Conservation (phyloP, 169 alveolate species). For the Cryptosporidium bovis region DNA sequence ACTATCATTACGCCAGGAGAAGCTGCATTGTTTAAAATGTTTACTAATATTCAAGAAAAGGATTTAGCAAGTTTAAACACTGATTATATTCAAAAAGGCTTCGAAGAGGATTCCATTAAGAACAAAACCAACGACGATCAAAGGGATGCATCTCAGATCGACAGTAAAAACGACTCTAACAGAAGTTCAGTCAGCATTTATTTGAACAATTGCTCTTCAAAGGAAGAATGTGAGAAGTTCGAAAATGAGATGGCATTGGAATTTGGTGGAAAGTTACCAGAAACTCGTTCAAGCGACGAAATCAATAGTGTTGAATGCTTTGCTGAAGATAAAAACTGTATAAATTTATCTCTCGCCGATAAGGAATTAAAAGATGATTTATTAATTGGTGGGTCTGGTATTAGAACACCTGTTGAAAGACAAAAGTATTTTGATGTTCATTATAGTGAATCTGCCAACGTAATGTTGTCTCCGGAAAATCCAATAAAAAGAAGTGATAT, state of each 20-base stretch:
- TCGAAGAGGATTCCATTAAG: slow-evolving; percentile 28
- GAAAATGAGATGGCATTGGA: neutral
- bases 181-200: too few species aligned
- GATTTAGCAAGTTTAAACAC: neutral
- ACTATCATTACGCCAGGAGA: slow-evolving; percentile 72
- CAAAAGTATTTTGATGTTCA: neutral
- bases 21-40: slow-evolving; percentile 66
- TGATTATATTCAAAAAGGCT: neutral
- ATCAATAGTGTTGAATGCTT: neutral
- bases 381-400: neutral
- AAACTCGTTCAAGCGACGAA: neutral
- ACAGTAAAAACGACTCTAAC: too few species aligned
- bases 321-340: neutral
- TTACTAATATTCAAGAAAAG: slow-evolving; percentile 61
- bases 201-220: neutral
- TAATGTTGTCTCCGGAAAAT: neutral
- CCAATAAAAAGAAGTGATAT: too few species aligned
- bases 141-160: neutral
- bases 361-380: neutral
- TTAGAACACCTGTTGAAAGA: too few species aligned
- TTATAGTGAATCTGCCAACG: neutral
- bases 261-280: neutral
- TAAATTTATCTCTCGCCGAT: neutral
- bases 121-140: slow-evolving; percentile 13
- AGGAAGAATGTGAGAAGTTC: neutral